Base-by-base conservation (phyloP, 805 yeast genomes). In the Starmerella potacharoeniae region DNA sequence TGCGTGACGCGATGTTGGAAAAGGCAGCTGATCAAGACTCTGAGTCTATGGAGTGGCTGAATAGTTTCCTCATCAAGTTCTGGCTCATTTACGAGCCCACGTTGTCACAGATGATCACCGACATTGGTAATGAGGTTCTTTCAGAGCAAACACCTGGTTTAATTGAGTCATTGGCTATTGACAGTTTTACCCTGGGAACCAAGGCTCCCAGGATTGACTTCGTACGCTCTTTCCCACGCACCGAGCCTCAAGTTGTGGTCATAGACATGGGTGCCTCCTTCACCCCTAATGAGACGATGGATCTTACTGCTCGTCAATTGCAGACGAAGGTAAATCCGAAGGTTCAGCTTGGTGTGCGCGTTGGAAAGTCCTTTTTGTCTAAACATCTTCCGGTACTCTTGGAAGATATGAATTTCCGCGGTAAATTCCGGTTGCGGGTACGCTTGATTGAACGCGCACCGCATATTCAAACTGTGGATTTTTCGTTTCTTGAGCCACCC, bases 251-350 rank as follows among this genome's bases (percentile, higher is more conserved):
- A 66, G 84, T 93, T 52, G 95, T 91, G 10, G 96, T 95, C 52
- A 93, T 93, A 96, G 98, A 93, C 70, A 91, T 97, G 97, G 84
- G 82, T 43, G 78, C 85, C 45, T 86, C 96, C 1, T 87, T 90
- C 73, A 84, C 87, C 31, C 98, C 99, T n/a, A 88, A 87, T 69
- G 85, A 89, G 41, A 70, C 80, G 50, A 84, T 84, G 43, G 99
- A 93, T 69, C 73, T 88, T 62, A 87, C 88, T 54, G 81, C 82
- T 31, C 86, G 91, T 65, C 97, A 93, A 69, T 68, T 84, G 69
- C 86, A 83, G 66, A 87, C 82, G 68, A 82, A 81, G 62, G 90
- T 89, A 44, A 89, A 90, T 69, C 95, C 90, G 66, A 80, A 80
- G 65, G 76, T 85, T 45, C 82, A 84, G 39, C 79, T 91, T 40